A percentile compares a stretch with the other conserved stretches of the same genome.
phyloP scores from a whole-genome alignment of 805 yeast genomes.

The Saccharomycopsis synnaedendra region DNA sequence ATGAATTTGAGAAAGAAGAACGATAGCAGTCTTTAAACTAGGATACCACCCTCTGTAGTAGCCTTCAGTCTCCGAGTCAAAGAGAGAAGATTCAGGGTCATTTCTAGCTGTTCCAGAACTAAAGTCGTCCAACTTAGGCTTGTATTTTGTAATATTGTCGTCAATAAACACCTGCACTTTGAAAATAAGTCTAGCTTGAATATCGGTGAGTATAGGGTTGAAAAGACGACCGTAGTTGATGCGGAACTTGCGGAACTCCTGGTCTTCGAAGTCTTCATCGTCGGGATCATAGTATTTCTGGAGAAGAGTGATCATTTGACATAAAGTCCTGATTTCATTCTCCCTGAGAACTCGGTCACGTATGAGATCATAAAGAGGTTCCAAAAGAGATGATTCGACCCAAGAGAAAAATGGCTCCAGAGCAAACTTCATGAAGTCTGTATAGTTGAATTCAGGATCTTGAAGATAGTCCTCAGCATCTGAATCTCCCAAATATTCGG shows the following conservation, averaged over 20 bases:
- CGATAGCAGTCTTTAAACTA: conserved; percentile 59
- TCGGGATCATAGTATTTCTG: conserved; percentile 49
- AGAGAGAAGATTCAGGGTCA: conserved; percentile 1
- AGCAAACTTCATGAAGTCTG: conserved; percentile 8
- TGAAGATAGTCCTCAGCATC: conserved; percentile 4
- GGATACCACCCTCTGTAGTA: conserved; percentile 43
- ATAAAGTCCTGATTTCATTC: conserved; percentile 49
- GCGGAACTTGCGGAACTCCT: conserved; percentile 20
- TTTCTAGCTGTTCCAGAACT: neutral
- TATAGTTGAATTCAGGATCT: conserved; percentile 15
- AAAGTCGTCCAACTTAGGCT: conserved; percentile 59
- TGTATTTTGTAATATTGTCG: conserved; percentile 52
- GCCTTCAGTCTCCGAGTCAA: conserved; percentile 7
- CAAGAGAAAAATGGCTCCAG: conserved; percentile 36
- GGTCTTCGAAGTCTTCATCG: conserved; percentile 18
- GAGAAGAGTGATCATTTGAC: conserved; percentile 64
- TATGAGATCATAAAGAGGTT: conserved; percentile 65
- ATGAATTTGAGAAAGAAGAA: conserved; percentile 64
- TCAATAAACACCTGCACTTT: conserved; percentile 67
- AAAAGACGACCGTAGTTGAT: conserved; percentile 50
- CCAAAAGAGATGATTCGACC: conserved; percentile 47
- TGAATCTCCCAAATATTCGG: neutral
- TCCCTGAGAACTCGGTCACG: conserved; percentile 64
- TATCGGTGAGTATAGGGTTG: conserved; percentile 61
- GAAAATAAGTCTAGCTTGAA: conserved; percentile 72